These are phyloP conservation scores for Austroboletus niveus DNA, from an alignment of 1,284 basidiomycete species.

Conservation along the genomic window DNA sequence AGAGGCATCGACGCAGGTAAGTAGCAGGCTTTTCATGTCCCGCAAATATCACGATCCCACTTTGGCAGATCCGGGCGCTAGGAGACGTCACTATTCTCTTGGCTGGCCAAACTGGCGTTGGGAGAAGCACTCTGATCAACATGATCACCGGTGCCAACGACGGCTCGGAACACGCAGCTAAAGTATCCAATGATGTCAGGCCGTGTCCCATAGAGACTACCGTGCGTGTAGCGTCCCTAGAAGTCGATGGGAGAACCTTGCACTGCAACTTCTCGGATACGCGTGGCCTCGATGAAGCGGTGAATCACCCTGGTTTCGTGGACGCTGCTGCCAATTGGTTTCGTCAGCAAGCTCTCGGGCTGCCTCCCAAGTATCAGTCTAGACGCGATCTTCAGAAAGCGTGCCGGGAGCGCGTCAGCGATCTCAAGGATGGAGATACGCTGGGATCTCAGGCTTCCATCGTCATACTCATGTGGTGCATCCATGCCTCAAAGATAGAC, in stretches of 20 bases:
- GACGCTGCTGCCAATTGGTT: constrained; percentile 21
- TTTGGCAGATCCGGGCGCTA: neutral
- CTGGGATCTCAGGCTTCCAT: neutral
- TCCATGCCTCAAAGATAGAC: constrained; percentile 31
- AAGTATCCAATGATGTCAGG: constrained; percentile 25
- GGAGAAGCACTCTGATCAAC: constrained; percentile 28
- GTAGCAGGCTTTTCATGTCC: constrained; percentile 1
- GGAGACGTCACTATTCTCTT: constrained; percentile 17
- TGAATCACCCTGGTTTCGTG: constrained; percentile 24
- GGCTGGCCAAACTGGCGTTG: constrained; percentile 28
- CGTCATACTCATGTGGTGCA: constrained; percentile 27
- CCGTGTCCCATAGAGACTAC: constrained; percentile 26
- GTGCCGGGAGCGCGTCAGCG: constrained; percentile 18
- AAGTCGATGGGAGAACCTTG: constrained; percentile 5
- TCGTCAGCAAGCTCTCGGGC: constrained; percentile 25
- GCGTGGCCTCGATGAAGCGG: constrained; percentile 28
- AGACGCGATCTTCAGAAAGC: constrained; percentile 21
- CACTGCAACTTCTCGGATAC: constrained; percentile 24
- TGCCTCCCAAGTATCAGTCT: constrained; percentile 14
- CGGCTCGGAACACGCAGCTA: constrained; percentile 13
- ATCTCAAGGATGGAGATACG: constrained; percentile 10
- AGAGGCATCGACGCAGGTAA: constrained; percentile 3
- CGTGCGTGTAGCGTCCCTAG: constrained; percentile 9
- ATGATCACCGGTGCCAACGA: constrained; percentile 22
- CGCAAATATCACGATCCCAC: neutral